Percentiles rank a stretch among this genome's conserved stretches.
phyloP scores from a whole-genome alignment of 2,329 filamentous ascomycete genomes.

The Ceratocystis colombiana region DNA sequence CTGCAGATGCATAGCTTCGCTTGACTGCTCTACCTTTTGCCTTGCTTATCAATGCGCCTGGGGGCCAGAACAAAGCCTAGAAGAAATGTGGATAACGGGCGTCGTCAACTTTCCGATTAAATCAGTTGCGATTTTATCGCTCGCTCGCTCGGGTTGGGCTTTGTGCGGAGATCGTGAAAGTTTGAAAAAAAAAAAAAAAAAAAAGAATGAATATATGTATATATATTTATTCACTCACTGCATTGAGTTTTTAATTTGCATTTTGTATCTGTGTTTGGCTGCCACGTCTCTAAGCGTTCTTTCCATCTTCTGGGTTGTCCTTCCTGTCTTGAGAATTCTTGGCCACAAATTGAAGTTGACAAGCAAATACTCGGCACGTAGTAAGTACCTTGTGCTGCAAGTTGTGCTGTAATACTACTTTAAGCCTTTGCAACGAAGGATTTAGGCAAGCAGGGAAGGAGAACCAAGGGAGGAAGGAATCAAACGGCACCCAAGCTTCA shows the following conservation, averaged over 20 bases:
- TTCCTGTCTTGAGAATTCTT: not conserved
- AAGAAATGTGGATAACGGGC: slow-evolving; percentile 8
- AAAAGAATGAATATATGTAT: not conserved
- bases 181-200: not conserved
- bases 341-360: no score
- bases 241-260: not conserved
- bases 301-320: not conserved
- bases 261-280: not conserved
- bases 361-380: not conserved
- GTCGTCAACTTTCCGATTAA: not conserved
- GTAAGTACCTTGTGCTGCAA: not conserved
- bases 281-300: not conserved
- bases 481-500: not conserved
- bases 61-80: not conserved
- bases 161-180: not conserved
- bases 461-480: not conserved
- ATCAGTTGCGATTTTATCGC: not conserved
- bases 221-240: not conserved
- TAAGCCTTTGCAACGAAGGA: slow-evolving; percentile 6
- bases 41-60: slow-evolving; percentile 13
- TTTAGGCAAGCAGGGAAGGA: not conserved
- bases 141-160: not conserved
- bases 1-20: slow-evolving; percentile 11
- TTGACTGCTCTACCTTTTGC: not conserved
- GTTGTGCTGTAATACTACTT: not conserved